Conservation (phyloP, 2,329 filamentous ascomycete species). For the Dichotomopilus funicola region DNA sequence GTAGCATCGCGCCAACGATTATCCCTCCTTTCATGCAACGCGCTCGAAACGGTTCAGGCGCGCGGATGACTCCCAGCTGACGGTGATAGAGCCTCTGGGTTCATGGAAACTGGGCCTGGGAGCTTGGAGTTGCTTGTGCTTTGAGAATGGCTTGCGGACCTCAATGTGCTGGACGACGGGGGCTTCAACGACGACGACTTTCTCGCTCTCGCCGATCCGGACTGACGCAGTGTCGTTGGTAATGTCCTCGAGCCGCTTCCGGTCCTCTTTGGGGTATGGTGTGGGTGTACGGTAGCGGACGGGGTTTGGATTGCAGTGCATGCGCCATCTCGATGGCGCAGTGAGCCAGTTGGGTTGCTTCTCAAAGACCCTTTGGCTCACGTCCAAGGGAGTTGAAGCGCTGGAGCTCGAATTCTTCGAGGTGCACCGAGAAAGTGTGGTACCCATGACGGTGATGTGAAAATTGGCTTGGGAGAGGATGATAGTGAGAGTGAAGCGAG, state of each 20-base stretch:
- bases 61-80: constrained; percentile 11
- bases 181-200: constrained; percentile 6
- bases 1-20: no score
- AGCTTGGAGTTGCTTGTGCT: neutral
- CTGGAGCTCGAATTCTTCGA: neutral
- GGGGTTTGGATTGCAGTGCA: neutral
- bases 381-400: constrained; percentile 2
- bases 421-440: constrained; percentile 13
- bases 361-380: constrained; percentile 13
- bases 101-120: neutral
- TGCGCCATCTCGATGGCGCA: constrained; percentile 10
- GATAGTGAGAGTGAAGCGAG: neutral
- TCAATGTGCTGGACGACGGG: constrained; percentile 8
- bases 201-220: neutral
- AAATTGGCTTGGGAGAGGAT: neutral
- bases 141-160: neutral
- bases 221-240: neutral
- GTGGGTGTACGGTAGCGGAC: constrained; percentile 18
- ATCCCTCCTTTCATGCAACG: neutral
- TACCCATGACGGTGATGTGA: constrained; percentile 8
- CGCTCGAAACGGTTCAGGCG: constrained; percentile 17
- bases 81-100: neutral
- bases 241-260: constrained; percentile 8
- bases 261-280: constrained; percentile 16
- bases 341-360: constrained; percentile 18